These are phyloP conservation scores for Agaricus sinodeliciosus DNA, from an alignment of 768 basidiomycete genomes.

Conservation along the genomic window DNA sequence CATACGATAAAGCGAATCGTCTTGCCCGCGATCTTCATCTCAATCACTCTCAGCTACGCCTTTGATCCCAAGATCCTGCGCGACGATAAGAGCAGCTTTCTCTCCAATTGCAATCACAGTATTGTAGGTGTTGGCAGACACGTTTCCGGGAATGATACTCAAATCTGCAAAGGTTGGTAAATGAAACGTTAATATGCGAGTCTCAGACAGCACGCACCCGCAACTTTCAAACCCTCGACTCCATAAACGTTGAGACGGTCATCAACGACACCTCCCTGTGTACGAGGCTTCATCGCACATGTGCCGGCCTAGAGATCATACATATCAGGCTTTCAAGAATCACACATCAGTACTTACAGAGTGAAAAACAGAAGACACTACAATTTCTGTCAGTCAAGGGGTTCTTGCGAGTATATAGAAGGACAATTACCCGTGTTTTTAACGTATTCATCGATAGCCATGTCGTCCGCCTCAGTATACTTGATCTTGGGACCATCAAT, in stretches of 20 bases:
- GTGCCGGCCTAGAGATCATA: slow-evolving; percentile 43
- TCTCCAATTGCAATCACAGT: slow-evolving; percentile 46
- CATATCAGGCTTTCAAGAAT: not conserved
- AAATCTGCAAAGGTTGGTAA: slow-evolving; percentile 21
- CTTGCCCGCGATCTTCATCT: not conserved
- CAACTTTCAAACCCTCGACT: slow-evolving; percentile 49
- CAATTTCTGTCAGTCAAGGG: not conserved
- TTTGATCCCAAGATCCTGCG: slow-evolving; percentile 36
- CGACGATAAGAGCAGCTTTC: slow-evolving; percentile 56
- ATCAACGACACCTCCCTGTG: slow-evolving; percentile 57
- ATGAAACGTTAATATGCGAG: not conserved
- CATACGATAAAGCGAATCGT: no score
- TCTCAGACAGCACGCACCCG: slow-evolving; percentile 11
- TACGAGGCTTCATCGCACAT: slow-evolving; percentile 59
- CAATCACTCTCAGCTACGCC: slow-evolving; percentile 13
- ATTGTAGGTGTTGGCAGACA: slow-evolving; percentile 35
- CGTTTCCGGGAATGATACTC: slow-evolving; percentile 33
- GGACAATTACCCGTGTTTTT: slow-evolving; percentile 22
- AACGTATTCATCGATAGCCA: slow-evolving; percentile 33
- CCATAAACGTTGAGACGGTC: slow-evolving; percentile 58
- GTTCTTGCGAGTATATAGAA: no score
- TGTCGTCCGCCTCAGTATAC: slow-evolving; percentile 35
- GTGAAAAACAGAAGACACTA: slow-evolving; percentile 39
- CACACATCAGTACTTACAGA: slow-evolving; percentile 23
- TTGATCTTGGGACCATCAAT: slow-evolving; percentile 28